Evolutionary conservation across 1,139 yeast species (phyloP).

Genomic region (Yamadazyma aaseri): DNA sequence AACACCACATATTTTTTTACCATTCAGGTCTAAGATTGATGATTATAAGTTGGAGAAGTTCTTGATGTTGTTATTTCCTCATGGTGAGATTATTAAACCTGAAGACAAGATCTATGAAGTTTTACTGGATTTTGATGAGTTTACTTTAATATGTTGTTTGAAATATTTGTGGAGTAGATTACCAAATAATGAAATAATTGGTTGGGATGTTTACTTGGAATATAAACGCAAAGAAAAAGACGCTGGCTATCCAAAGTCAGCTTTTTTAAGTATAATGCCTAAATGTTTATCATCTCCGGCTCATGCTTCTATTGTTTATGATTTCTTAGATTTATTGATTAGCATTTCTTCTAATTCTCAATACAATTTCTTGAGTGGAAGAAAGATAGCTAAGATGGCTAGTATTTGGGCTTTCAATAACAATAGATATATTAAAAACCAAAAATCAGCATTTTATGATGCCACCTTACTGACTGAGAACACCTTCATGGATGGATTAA

Average conservation of each 20-base stretch:
- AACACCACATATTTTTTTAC: conserved; percentile 64
- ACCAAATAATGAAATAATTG: conserved; percentile 76
- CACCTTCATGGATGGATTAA: conserved; percentile 68
- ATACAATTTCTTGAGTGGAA: conserved; percentile 73
- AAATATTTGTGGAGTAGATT: conserved; percentile 86
- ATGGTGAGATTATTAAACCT: conserved; percentile 40
- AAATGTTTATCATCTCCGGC: conserved; percentile 78
- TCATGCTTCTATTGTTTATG: conserved; percentile 87
- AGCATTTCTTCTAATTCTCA: conserved; percentile 82
- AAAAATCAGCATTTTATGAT: conserved; percentile 38
- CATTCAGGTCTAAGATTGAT: conserved; percentile 65
- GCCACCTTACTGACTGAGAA: conserved; percentile 38
- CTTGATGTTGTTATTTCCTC: conserved; percentile 51
- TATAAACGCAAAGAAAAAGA: conserved; percentile 66
- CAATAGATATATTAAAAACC: conserved; percentile 11
- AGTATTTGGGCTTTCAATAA: conserved; percentile 84
- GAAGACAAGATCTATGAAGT: conserved; percentile 33
- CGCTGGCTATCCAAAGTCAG: conserved; percentile 63
- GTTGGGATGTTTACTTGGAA: conserved; percentile 80
- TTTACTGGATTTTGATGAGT: conserved; percentile 53
- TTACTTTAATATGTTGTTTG: conserved; percentile 67
- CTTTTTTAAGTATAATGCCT: conserved; percentile 81
- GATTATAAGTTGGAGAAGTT: conserved; percentile 56
- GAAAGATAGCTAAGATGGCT: conserved; percentile 78
- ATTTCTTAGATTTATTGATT: conserved; percentile 77